Evolutionary conservation across 2,329 filamentous ascomycete genomes (phyloP).

Genomic region (Cercospora berteroae): DNA sequence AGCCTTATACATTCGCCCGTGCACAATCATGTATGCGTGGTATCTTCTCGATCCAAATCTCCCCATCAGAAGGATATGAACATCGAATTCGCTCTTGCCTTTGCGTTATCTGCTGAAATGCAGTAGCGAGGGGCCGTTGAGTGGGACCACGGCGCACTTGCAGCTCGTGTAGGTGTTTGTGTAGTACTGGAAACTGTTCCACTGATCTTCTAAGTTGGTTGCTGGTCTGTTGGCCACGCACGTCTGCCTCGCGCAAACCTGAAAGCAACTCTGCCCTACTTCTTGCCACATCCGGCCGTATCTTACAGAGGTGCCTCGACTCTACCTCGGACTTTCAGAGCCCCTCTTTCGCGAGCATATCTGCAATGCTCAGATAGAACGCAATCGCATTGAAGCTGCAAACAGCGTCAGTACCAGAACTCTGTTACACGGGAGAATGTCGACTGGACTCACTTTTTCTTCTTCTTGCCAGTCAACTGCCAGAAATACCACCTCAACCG

Average conservation of each 20-base stretch:
- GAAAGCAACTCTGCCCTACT: background rate
- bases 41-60: background rate
- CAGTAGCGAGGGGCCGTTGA: background rate
- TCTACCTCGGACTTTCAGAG: constrained; percentile 27
- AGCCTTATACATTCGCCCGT: background rate
- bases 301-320: background rate
- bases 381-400: constrained; percentile 61
- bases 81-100: background rate
- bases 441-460: constrained; percentile 42
- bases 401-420: background rate
- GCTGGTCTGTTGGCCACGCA: too few relatives aligned
- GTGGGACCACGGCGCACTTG: background rate
- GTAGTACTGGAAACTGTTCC: background rate
- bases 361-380: constrained; percentile 64
- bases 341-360: constrained; percentile 44
- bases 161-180: background rate
- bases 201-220: background rate
- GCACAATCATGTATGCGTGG: background rate
- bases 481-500: constrained; percentile 59
- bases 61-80: background rate
- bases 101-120: background rate
- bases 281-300: background rate
- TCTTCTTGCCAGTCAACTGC: constrained; percentile 55
- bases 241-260: background rate
- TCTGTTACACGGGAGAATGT: background rate